Percentiles rank a stretch among this genome's conserved stretches.
These are phyloP conservation scores for Escovopsis sp. DNA, from an alignment of 2,329 filamentous ascomycete species.

Conservation along the genomic window DNA sequence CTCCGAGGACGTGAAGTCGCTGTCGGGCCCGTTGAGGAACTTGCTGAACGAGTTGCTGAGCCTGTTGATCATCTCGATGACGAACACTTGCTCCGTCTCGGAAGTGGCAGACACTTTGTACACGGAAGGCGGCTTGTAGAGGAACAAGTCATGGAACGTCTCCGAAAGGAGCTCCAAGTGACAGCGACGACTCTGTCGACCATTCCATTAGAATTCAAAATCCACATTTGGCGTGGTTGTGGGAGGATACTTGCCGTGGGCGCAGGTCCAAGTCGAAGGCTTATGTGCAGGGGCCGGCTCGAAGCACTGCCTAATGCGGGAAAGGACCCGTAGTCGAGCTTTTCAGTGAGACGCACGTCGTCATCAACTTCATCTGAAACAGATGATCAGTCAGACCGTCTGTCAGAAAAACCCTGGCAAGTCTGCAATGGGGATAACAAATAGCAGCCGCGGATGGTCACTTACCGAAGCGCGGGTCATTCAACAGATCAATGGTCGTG, in stretches of 20 bases:
- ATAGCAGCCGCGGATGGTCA: neutral
- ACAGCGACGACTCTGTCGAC: slow-evolving; percentile 29
- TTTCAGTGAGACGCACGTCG: slow-evolving; percentile 24
- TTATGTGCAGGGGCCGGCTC: slow-evolving; percentile 25
- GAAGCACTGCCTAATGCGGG: slow-evolving; percentile 29
- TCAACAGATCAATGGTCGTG: slow-evolving; percentile 25
- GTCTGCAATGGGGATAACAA: no score
- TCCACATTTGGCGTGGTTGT: neutral
- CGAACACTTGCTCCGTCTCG: slow-evolving; percentile 28
- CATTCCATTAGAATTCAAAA: neutral
- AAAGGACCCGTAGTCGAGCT: slow-evolving; percentile 38
- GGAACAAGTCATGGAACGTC: slow-evolving; percentile 34
- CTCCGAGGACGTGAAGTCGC: slow-evolving; percentile 27
- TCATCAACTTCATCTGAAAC: slow-evolving; percentile 27
- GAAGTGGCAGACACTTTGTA: slow-evolving; percentile 32
- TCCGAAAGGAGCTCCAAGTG: slow-evolving; percentile 36
- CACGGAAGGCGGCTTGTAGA: slow-evolving; percentile 32
- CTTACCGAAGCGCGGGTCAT: slow-evolving; percentile 33
- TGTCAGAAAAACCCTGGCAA: neutral
- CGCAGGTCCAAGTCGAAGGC: slow-evolving; percentile 34
- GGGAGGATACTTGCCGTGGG: slow-evolving; percentile 28
- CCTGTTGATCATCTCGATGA: slow-evolving; percentile 26
- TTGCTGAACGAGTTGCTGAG: slow-evolving; percentile 27
- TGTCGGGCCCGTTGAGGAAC: slow-evolving; percentile 19
- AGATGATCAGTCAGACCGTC: neutral